Evolutionary conservation across 164 flowering plant genomes (phyloP).

Genomic region (Stephania yunnanensis): DNA sequence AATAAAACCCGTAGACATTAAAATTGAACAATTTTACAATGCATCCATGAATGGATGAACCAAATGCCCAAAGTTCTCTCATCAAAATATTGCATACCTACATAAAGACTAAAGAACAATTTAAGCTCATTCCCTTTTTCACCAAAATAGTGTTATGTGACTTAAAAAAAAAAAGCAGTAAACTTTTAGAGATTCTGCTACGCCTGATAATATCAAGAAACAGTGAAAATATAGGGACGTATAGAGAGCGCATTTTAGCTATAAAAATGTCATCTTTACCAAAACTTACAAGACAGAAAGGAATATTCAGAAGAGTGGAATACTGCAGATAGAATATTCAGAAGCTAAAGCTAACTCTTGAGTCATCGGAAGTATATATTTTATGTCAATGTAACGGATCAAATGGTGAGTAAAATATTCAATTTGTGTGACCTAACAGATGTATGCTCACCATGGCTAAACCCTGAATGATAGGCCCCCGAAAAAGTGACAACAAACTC

Average conservation of each 20-base stretch:
- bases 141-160: too few species aligned
- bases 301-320: background rate
- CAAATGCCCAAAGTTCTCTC: background rate
- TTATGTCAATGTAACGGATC: constrained; percentile 3
- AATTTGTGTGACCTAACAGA: background rate
- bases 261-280: background rate
- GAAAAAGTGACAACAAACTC: constrained; percentile 99
- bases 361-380: background rate
- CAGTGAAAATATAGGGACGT: background rate
- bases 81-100: background rate
- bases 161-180: too few species aligned
- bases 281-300: background rate
- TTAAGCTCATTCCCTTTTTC: too few species aligned
- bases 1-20: background rate
- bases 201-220: background rate
- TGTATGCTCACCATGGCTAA: constrained; percentile 80
- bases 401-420: background rate
- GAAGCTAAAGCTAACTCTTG: too few species aligned
- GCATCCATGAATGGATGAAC: background rate
- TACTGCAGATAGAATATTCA: background rate
- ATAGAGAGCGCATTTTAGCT: background rate
- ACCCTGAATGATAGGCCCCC: constrained; percentile 97
- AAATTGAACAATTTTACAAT: background rate
- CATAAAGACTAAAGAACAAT: background rate
- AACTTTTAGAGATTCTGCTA: background rate